These are phyloP conservation scores for Suillus subluteus DNA, from an alignment of 768 basidiomycete species.

Conservation along the genomic window DNA sequence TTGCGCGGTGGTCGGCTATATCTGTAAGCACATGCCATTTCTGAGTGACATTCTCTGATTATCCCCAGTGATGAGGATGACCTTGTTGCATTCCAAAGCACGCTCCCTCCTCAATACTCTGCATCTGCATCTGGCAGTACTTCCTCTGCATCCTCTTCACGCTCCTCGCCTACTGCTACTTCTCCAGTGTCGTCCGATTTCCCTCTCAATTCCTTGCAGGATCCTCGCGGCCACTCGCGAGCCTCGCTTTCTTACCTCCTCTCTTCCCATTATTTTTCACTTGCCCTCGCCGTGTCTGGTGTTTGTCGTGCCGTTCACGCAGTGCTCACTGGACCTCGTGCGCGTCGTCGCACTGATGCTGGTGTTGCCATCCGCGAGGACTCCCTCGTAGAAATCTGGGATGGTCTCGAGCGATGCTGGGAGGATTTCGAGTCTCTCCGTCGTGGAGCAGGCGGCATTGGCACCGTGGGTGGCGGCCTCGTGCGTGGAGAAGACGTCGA, in stretches of 20 bases:
- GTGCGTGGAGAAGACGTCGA: conserved; percentile 56
- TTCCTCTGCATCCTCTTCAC: conserved; percentile 34
- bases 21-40: conserved; percentile 53
- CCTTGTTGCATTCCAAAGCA: conserved; percentile 69
- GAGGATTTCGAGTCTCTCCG: conserved; percentile 76
- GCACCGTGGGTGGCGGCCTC: conserved; percentile 36
- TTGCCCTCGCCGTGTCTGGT: conserved; percentile 74
- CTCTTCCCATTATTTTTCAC: conserved; percentile 61
- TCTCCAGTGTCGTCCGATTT: conserved; percentile 27
- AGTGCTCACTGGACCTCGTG: conserved; percentile 78
- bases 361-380: conserved; percentile 60
- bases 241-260: conserved; percentile 52
- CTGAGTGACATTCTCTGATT: background rate
- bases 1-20: conserved; percentile 84
- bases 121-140: conserved; percentile 30
- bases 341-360: conserved; percentile 57
- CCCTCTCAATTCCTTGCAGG: conserved; percentile 27
- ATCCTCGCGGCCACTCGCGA: conserved; percentile 29
- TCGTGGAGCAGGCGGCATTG: conserved; percentile 45
- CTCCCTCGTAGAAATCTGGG: conserved; percentile 81
- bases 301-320: conserved; percentile 80
- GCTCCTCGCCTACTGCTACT: conserved; percentile 35
- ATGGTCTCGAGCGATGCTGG: conserved; percentile 80
- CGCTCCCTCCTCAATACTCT: conserved; percentile 49
- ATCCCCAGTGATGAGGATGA: conserved; percentile 71